phyloP scores from a whole-genome alignment of 345 rosid genomes.

The Pistacia atlantica region DNA sequence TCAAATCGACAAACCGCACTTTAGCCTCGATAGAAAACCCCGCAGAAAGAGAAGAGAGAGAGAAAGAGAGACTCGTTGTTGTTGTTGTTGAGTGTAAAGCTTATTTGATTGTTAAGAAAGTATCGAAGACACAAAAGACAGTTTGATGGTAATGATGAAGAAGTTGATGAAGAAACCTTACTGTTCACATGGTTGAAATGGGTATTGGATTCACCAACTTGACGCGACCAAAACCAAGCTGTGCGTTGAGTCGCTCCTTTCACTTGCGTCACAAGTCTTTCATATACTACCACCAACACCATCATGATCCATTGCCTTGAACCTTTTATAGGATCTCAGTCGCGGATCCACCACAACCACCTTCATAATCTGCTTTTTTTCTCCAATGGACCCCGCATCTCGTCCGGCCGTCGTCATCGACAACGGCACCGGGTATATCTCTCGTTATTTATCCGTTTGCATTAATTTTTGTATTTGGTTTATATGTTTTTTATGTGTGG shows the following conservation, averaged over 20 bases:
- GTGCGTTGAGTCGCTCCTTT: slow-evolving; percentile 46
- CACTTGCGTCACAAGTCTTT: slow-evolving; percentile 52
- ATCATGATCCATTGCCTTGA: slow-evolving; percentile 50
- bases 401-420: slow-evolving; percentile 99
- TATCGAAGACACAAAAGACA: slow-evolving; percentile 9
- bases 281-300: slow-evolving; percentile 21
- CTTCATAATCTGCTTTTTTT: slow-evolving; percentile 5
- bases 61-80: not conserved
- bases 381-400: slow-evolving; percentile 79
- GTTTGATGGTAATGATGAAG: slow-evolving; percentile 15
- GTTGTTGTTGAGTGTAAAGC: not conserved
- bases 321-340: slow-evolving; percentile 51
- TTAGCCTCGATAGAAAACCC: not conserved
- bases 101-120: slow-evolving; percentile 16
- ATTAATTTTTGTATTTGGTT: not conserved
- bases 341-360: slow-evolving; percentile 49
- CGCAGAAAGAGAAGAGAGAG: not conserved
- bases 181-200: slow-evolving; percentile 29
- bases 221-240: slow-evolving; percentile 17
- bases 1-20: slow-evolving; percentile 11
- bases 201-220: slow-evolving; percentile 28
- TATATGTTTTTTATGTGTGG: not conserved
- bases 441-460: not conserved
- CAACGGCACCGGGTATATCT: slow-evolving; percentile 87
- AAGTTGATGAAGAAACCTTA: slow-evolving; percentile 11